A percentile compares a stretch with the other conserved stretches of the same genome.
Conservation (phyloP, 78 protist species). For the Dictyostelium brefeldianum region DNA sequence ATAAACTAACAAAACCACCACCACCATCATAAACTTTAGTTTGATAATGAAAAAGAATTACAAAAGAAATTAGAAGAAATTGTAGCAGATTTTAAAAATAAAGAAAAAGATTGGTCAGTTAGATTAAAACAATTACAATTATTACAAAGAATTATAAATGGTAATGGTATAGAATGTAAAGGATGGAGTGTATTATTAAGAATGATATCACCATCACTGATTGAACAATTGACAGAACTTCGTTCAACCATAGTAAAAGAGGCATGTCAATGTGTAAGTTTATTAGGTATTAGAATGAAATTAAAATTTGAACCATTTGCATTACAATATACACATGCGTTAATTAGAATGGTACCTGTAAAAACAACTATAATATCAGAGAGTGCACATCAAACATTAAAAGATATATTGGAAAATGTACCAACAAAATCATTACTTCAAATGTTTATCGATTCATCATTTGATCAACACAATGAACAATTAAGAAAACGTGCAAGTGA, state of each 20-base stretch:
- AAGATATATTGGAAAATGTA: slow-evolving; percentile 19
- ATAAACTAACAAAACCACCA: not conserved
- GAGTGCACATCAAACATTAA: slow-evolving; percentile 30
- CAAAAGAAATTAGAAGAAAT: slow-evolving; percentile 60
- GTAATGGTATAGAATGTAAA: slow-evolving; percentile 56
- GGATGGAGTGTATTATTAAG: not conserved
- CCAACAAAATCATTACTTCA: slow-evolving; percentile 25
- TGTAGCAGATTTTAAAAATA: slow-evolving; percentile 32
- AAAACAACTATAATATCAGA: slow-evolving; percentile 55
- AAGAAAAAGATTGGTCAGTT: slow-evolving; percentile 70
- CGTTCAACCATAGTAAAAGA: slow-evolving; percentile 74
- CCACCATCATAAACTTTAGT: no score
- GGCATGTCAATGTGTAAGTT: slow-evolving; percentile 45
- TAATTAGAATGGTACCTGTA: slow-evolving; percentile 49
- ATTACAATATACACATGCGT: slow-evolving; percentile 20
- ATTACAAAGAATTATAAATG: slow-evolving; percentile 48
- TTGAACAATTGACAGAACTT: slow-evolving; percentile 64
- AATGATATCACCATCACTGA: not conserved
- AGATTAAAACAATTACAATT: slow-evolving; percentile 46
- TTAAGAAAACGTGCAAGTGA: slow-evolving; percentile 32
- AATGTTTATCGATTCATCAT: slow-evolving; percentile 11
- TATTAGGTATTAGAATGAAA: slow-evolving; percentile 9
- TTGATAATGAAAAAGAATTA: slow-evolving; percentile 66
- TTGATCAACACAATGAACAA: slow-evolving; percentile 58
- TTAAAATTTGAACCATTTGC: slow-evolving; percentile 69